A percentile compares a stretch with the other conserved stretches of the same genome.
These are phyloP conservation scores for Phaffomyces antillensis DNA, from an alignment of 805 yeast genomes.

Conservation along the genomic window DNA sequence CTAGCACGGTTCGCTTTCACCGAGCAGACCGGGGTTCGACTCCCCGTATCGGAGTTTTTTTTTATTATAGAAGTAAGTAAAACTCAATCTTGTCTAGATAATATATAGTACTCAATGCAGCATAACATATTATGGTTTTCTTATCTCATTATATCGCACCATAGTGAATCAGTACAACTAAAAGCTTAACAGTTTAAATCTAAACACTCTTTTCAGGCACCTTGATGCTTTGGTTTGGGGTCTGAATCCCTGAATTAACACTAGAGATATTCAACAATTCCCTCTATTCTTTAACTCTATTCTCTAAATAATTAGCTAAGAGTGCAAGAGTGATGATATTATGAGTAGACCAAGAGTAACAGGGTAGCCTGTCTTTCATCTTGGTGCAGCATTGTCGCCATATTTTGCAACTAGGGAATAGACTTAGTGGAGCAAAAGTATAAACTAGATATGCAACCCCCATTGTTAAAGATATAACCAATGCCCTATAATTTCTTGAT, in stretches of 20 bases:
- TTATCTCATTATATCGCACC: too few species aligned
- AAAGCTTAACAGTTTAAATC: too few species aligned
- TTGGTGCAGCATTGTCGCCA: conserved; percentile 2
- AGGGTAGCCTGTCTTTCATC: conserved; percentile 6
- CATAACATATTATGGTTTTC: too few species aligned
- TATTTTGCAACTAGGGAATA: conserved; percentile 3
- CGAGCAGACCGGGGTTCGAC: conserved; percentile 84
- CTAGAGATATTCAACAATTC: too few species aligned
- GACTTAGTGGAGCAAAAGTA: neutral
- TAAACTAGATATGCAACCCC: conserved; percentile 3
- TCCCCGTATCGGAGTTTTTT: conserved; percentile 67
- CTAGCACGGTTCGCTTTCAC: conserved; percentile 81
- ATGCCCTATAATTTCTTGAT: conserved; percentile 44
- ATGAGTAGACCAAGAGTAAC: neutral
- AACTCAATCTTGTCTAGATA: too few species aligned
- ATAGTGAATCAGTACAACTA: too few species aligned
- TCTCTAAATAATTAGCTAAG: neutral
- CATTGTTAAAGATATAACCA: conserved; percentile 35
- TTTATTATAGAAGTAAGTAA: conserved; percentile 4
- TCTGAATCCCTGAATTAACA: too few species aligned
- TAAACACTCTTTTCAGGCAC: too few species aligned
- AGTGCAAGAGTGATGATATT: neutral
- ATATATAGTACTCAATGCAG: too few species aligned
- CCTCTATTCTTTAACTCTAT: neutral
- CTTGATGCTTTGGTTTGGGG: too few species aligned